Evolutionary conservation across 1,284 basidiomycete species (phyloP), one percentile per base, ranked within the genome.

Genomic region (Ganoderma meredithae): DNA sequence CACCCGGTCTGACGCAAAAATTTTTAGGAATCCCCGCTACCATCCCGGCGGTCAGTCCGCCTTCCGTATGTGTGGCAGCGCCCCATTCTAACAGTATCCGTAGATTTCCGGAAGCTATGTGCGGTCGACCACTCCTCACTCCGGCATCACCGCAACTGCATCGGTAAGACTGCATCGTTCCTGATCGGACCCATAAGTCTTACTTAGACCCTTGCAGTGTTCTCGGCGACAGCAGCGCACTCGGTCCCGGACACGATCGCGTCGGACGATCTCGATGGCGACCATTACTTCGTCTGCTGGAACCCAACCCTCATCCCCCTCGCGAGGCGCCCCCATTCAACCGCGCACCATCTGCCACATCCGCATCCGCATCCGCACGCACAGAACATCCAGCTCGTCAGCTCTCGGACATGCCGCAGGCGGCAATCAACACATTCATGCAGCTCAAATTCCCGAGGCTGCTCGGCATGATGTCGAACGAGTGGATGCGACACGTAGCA

Each of bases 231-330:
- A 7, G 70, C 68, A 0, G 13, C 39, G 8, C 70, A 67, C 36
- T 75, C 74, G 5, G 40, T 74, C 3, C 71, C 74, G 0, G 74
- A 74, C 52, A 69, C 68, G 1, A 74, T 75, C 49, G 65, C 74
- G 2, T 72, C 71, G 22, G 74, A 72, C 6, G 74, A 75, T 53
- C 71, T 75, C 22, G 74, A 74, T n/a, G 74, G 74, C 0, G 74
- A 75, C 55, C 56, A 55, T 39, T 75, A 75, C 43, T 72, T 75
- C 12, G 68, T 73, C 7, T 56, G 68, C 1, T 75, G 74, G 74
- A 70, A 75, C 22, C 69, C 71, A 0, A 31, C 65, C 10, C 58
- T 75, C 12, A 33, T 74, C 69, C 73, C 25, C 27, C 60, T 4
- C 31, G 6, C 8, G 41, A 69, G 33, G 59, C 58, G 0, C 0